Conservation (phyloP, 148 eudicot species). For the Silene latifolia region DNA sequence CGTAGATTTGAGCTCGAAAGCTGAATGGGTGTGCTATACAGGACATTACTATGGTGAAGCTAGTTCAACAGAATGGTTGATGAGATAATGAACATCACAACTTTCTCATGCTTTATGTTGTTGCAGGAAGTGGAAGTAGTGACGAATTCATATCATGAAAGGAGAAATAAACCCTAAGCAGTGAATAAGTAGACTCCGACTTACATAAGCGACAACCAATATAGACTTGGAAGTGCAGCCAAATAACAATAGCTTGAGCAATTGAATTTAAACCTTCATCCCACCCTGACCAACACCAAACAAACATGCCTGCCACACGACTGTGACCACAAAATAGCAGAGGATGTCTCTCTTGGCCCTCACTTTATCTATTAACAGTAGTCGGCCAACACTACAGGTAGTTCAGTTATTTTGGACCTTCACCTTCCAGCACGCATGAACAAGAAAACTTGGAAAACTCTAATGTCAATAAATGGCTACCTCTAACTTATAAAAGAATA, state of each 20-base stretch:
- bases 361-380: not conserved
- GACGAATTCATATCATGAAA: not conserved
- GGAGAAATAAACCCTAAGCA: not conserved
- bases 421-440: not conserved
- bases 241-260: not conserved
- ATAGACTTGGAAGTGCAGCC: constrained; percentile 1
- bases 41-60: not conserved
- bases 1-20: not conserved
- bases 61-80: not conserved
- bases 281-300: not conserved
- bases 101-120: not conserved
- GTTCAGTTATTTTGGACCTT: not conserved
- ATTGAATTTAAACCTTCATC: not conserved
- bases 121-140: constrained; percentile 7
- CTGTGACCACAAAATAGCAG: not conserved
- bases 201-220: not conserved
- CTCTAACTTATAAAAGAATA: not conserved
- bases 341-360: not conserved
- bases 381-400: not conserved
- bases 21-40: not conserved
- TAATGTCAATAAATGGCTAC: not conserved
- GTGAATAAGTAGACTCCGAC: not conserved
- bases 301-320: constrained; percentile 6
- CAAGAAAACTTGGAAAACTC: constrained; percentile 3
- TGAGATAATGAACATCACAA: not conserved